Evolutionary conservation across 2,329 filamentous ascomycete genomes (phyloP), one percentile per base, ranked within the genome.

Genomic region (Ophidiomyces ophidiicola): DNA sequence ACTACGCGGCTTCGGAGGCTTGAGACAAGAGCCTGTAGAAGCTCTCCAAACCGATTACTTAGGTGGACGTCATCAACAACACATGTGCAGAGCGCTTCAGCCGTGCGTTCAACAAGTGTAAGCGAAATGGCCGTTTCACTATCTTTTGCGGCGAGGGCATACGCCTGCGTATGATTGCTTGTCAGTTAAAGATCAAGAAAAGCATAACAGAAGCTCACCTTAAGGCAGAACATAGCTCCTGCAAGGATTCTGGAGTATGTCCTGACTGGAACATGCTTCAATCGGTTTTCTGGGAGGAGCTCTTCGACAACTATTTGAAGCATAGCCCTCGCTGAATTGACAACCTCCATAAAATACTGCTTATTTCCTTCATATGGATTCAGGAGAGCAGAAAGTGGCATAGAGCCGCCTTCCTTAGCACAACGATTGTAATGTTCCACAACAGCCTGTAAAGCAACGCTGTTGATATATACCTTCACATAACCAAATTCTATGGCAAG

Each of bases 11-110:
- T 46, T 11, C 44, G 44, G 30, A 48, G 42, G 30, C 44, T 48
- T 6, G 44, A 25, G 12, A 37, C 43, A 24, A 49, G 40, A 10
- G 47, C 47, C 10, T 44, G 39, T 19, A 49, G 43, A 2, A 49
- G 37, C 26, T 49, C 47, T 5, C 47, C 47, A 31, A 90, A 90
- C 5, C 82, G 74, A 43, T 82, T 85, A 20, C 66, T 67, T 3
- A 75, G 63, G 52, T 75, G 71, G 6, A 74, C 70, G 48, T 75
- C 71, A 46, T 75, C 71, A 10, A 74, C 71, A 20, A 72, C 70
- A 51, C 66, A 69, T 19, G 63, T 68, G 25, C 66, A 63, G 28
- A 75, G 59, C 5, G 68, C 69, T 28, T 65, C 60, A 4, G 71
- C 67, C 1, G 68, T 70, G 12, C 63, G 59, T 41, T 69, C 66